phyloP scores from a whole-genome alignment of 1,284 basidiomycete genomes.

The Phellinidium pouzarii region DNA sequence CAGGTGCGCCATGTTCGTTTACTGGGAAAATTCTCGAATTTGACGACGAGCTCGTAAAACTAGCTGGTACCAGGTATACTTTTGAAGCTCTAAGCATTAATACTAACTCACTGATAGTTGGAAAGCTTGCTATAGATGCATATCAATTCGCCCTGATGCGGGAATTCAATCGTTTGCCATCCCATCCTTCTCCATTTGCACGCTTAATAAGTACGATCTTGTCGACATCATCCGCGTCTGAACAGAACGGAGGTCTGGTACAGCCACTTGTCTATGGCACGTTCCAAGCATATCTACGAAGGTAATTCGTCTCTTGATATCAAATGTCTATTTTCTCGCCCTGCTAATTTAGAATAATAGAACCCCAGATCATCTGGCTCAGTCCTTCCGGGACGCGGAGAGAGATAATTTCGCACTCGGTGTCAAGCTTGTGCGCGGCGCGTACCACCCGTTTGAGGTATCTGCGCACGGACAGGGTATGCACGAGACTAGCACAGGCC shows the following conservation, averaged over 20 bases:
- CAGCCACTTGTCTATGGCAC: slow-evolving; percentile 75
- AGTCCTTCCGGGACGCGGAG: slow-evolving; percentile 65
- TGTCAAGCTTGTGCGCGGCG: slow-evolving; percentile 92
- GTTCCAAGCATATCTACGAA: slow-evolving; percentile 79
- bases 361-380: slow-evolving; percentile 60
- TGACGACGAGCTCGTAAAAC: neutral
- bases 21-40: neutral
- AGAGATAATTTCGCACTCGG: slow-evolving; percentile 74
- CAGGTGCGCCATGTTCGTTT: slow-evolving; percentile 36
- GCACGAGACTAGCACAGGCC: neutral
- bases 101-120: neutral
- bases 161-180: slow-evolving; percentile 61
- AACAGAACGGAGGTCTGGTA: slow-evolving; percentile 24
- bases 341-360: slow-evolving; percentile 31
- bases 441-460: slow-evolving; percentile 81
- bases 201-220: neutral
- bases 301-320: slow-evolving; percentile 33
- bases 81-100: neutral
- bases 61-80: slow-evolving; percentile 59
- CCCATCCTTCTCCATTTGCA: neutral
- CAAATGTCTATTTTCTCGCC: neutral
- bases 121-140: slow-evolving; percentile 77
- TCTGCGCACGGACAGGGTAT: slow-evolving; percentile 32
- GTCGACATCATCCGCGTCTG: neutral
- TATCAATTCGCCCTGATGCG: slow-evolving; percentile 69